Percentiles rank a stretch among this genome's conserved stretches.
These are phyloP conservation scores for Sporodiniella umbellata DNA, from an alignment of 371 early-diverging fungal species.

Conservation along the genomic window DNA sequence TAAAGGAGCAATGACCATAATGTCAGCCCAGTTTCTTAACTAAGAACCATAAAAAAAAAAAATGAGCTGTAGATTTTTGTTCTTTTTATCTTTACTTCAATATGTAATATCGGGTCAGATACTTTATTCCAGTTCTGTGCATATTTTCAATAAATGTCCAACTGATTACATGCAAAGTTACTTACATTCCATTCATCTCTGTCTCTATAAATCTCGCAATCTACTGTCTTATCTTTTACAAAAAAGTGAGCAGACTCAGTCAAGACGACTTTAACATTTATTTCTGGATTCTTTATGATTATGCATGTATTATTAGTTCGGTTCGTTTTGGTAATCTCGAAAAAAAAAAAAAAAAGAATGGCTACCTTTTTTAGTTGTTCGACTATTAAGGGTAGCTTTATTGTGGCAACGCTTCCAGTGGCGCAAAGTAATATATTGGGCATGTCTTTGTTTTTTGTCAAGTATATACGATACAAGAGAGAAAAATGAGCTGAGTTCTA, in stretches of 20 bases:
- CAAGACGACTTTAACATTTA: conserved; percentile 70
- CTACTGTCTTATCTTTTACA: conserved; percentile 54
- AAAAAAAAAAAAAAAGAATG: neutral
- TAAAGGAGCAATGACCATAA: conserved; percentile 85
- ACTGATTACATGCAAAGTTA: neutral
- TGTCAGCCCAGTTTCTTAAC: conserved; percentile 95
- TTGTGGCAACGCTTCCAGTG: conserved; percentile 89
- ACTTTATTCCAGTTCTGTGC: conserved; percentile 74
- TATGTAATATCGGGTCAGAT: conserved; percentile 92
- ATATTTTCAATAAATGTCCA: neutral
- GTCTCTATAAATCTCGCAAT: conserved; percentile 67
- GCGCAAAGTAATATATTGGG: conserved; percentile 72
- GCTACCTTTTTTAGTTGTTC: conserved; percentile 41
- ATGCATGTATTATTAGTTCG: too few relatives aligned
- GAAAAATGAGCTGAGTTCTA: too few relatives aligned
- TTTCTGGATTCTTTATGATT: conserved; percentile 25
- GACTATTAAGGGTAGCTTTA: conserved; percentile 81
- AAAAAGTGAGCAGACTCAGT: conserved; percentile 82
- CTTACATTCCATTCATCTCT: conserved; percentile 85
- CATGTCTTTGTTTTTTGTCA: too few relatives aligned
- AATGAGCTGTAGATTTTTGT: neutral
- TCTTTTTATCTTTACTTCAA: conserved; percentile 60
- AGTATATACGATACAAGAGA: too few relatives aligned
- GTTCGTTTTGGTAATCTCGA: too few relatives aligned
- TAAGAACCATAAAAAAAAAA: conserved; percentile 13